Base-by-base conservation (phyloP, 495 filamentous ascomycete species). In the Saxispiralis lemnorum region DNA sequence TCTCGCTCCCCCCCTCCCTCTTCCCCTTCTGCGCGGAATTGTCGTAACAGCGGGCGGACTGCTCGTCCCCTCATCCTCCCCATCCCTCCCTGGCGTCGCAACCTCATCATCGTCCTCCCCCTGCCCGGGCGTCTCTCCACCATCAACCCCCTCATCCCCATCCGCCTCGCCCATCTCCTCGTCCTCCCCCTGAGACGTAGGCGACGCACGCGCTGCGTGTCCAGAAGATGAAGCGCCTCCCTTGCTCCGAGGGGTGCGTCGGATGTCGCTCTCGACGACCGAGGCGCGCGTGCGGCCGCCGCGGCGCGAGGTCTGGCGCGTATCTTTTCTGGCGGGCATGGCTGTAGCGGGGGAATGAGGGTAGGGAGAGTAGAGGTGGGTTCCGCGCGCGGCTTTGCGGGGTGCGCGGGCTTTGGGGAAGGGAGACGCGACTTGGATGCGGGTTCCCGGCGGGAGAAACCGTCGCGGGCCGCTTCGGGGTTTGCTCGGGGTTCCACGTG, bases 51-150 rank as follows among this genome's bases (percentile, higher is more conserved):
- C 39, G 1, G 50, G 50, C 18, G 38, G 32, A 15, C 14, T 30
- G 15, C 49, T 46, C n/a, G 38, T 46, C 2, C 48, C 49, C n/a
- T 46, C 46, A 11, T 39, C 47, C 16, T 49, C 46, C 5, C 49
- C 50, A 7, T 43, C 41, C 31, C 42, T 36, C 36, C 37, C 50
- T 21, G 46, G 45, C 14, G 45, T 46, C 18, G 14, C 46, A 13
- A 30, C 50, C 16, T 53, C 50, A 32, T 52, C 49, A 28, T 40
- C 49, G 14, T 13, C 32, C 1, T 21, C 42, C 42, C 2, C 10
- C 37, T 39, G 15, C 37, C 13, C 15, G 13, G 34, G 34, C 34
- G 34, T 35, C 16, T 35, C 18, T 6, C 20, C 18, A 10, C 48
- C 15, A 43, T 31, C 18, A 32, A n/a, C n/a, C 13, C 44, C 45